Conservation (phyloP, 768 basidiomycete genomes). For the Suillus americanus region DNA sequence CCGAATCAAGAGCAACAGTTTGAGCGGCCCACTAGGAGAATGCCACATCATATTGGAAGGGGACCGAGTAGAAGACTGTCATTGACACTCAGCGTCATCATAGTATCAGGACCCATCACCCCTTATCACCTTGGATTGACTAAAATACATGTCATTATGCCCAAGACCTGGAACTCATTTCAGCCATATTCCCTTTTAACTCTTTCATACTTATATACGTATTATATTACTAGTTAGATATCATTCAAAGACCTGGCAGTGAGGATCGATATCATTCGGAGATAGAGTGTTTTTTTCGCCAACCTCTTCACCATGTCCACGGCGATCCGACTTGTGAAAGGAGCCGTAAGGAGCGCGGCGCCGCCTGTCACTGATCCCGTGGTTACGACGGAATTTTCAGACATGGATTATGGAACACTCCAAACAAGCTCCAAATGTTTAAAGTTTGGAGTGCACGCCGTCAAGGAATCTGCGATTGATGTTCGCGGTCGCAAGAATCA, state of each 20-base stretch:
- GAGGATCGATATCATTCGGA: background rate
- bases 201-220: background rate
- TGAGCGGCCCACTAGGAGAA: conserved; percentile 19
- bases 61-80: conserved; percentile 20
- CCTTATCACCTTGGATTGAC: background rate
- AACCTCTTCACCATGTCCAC: background rate
- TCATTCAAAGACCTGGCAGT: background rate
- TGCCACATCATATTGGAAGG: conserved; percentile 10
- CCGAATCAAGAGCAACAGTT: conserved; percentile 20
- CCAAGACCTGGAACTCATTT: too few species aligned
- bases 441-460: conserved; percentile 6
- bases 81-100: background rate
- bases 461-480: conserved; percentile 3
- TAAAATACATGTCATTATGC: too few species aligned
- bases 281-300: background rate
- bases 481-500: background rate
- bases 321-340: background rate
- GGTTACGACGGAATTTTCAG: conserved; percentile 6
- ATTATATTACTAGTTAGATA: background rate
- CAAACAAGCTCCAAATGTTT: background rate
- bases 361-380: conserved; percentile 4
- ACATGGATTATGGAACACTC: conserved; percentile 2
- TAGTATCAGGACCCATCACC: background rate
- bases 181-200: background rate
- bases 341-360: background rate